A percentile compares a stretch with the other conserved stretches of the same genome.
phyloP scores from a whole-genome alignment of 1,284 basidiomycete species.

The Malassezia yamatoensis region DNA sequence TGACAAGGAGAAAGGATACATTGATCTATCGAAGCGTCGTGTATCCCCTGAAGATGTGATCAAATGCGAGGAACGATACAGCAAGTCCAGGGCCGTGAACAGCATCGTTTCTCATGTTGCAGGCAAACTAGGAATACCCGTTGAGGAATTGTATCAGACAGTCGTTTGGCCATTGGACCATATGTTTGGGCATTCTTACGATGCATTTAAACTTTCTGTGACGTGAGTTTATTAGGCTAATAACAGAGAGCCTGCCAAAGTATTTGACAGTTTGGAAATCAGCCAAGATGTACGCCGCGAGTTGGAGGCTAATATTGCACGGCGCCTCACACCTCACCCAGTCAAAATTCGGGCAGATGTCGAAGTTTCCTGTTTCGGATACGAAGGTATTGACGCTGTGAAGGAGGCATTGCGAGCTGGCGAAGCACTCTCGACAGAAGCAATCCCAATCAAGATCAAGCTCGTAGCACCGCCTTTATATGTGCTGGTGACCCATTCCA shows the following conservation, averaged over 20 bases:
- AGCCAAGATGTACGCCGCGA: slow-evolving; percentile 58
- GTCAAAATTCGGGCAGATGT: slow-evolving; percentile 98
- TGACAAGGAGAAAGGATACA: slow-evolving; percentile 99
- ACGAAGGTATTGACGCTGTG: slow-evolving; percentile 95
- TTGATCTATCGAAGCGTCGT: slow-evolving; percentile 95
- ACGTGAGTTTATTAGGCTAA: slow-evolving; percentile 56
- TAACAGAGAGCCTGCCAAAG: slow-evolving; percentile 71
- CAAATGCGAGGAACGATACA: slow-evolving; percentile 96
- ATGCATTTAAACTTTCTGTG: slow-evolving; percentile 92
- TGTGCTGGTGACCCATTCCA: slow-evolving; percentile 87
- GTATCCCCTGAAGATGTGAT: slow-evolving; percentile 98
- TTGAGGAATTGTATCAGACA: slow-evolving; percentile 80
- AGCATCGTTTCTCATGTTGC: slow-evolving; percentile 45
- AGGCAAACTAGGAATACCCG: slow-evolving; percentile 39
- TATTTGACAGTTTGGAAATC: slow-evolving; percentile 64
- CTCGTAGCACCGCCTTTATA: slow-evolving; percentile 93
- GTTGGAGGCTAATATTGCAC: slow-evolving; percentile 76
- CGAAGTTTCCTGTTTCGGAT: slow-evolving; percentile 91
- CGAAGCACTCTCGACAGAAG: slow-evolving; percentile 72
- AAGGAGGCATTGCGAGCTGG: slow-evolving; percentile 81
- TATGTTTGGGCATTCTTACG: slow-evolving; percentile 90
- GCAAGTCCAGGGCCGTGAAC: slow-evolving; percentile 69
- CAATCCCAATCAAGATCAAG: slow-evolving; percentile 92
- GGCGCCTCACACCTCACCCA: slow-evolving; percentile 90
- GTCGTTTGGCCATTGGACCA: slow-evolving; percentile 86